phyloP scores from a whole-genome alignment of 805 yeast species.

The Kluyveromyces aestuarii region DNA sequence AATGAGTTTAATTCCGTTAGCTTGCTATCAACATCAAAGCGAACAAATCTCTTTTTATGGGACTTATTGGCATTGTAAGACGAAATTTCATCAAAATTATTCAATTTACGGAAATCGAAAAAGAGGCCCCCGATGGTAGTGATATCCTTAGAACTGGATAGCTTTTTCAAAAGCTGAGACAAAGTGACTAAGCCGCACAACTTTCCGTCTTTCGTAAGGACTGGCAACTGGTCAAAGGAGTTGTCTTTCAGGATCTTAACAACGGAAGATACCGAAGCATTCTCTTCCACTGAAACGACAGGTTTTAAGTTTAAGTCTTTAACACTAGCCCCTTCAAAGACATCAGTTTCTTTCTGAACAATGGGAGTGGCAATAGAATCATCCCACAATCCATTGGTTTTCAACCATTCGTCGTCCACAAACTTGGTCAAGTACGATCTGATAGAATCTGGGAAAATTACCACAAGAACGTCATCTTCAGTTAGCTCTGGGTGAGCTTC shows the following conservation, averaged over 20 bases:
- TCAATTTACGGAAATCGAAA: slow-evolving; percentile 66
- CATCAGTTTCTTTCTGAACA: slow-evolving; percentile 30
- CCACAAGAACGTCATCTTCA: slow-evolving; percentile 68
- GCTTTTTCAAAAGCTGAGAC: slow-evolving; percentile 57
- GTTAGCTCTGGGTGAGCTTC: slow-evolving; percentile 50
- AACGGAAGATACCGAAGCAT: slow-evolving; percentile 53
- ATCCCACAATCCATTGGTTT: slow-evolving; percentile 63
- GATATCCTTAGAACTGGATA: slow-evolving; percentile 55
- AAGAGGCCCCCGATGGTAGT: slow-evolving; percentile 38
- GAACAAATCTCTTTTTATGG: slow-evolving; percentile 57
- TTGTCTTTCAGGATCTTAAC: slow-evolving; percentile 62
- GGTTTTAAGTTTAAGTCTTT: slow-evolving; percentile 67
- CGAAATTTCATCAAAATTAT: slow-evolving; percentile 48
- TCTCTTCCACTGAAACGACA: slow-evolving; percentile 60
- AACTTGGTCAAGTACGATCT: slow-evolving; percentile 82
- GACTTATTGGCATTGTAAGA: slow-evolving; percentile 54
- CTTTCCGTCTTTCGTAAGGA: slow-evolving; percentile 46
- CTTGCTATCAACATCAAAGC: slow-evolving; percentile 56
- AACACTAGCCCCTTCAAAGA: slow-evolving; percentile 49
- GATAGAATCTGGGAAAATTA: slow-evolving; percentile 77
- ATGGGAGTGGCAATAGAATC: slow-evolving; percentile 31
- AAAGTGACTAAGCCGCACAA: slow-evolving; percentile 70
- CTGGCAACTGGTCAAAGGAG: slow-evolving; percentile 83
- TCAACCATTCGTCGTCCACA: slow-evolving; percentile 89
- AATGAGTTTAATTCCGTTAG: slow-evolving; percentile 63